A percentile compares a stretch with the other conserved stretches of the same genome.
Conservation (phyloP, 2,329 filamentous ascomycete genomes). For the Drechslerella dactyloides region DNA sequence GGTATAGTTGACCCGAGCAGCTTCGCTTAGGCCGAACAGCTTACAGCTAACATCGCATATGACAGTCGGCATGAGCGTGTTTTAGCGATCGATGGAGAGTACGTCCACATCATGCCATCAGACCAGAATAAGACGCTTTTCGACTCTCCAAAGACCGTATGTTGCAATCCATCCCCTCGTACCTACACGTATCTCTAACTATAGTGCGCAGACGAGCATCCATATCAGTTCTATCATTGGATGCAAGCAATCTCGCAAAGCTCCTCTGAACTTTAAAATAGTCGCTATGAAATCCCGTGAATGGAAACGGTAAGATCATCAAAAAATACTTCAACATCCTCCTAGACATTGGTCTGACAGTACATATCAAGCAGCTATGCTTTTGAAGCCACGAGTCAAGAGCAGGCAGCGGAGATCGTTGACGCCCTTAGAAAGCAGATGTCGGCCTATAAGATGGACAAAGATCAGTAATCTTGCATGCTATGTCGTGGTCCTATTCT, state of each 20-base stretch:
- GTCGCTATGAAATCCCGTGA: constrained; percentile 54
- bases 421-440: constrained; percentile 78
- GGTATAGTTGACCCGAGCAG: constrained; percentile 4
- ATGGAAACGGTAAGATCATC: constrained; percentile 42
- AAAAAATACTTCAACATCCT: no score
- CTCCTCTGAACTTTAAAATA: constrained; percentile 76
- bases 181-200: background rate
- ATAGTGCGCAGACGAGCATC: constrained; percentile 67
- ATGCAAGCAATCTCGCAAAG: constrained; percentile 79
- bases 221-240: constrained; percentile 83
- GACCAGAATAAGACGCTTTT: constrained; percentile 70
- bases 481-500: background rate
- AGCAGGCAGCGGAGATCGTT: constrained; percentile 80
- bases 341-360: background rate
- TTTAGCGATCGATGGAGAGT: constrained; percentile 81
- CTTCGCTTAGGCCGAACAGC: background rate
- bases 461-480: constrained; percentile 27
- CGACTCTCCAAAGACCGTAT: constrained; percentile 69
- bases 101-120: constrained; percentile 81
- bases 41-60: constrained; percentile 58
- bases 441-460: constrained; percentile 64
- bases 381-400: constrained; percentile 75
- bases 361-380: constrained; percentile 75
- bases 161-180: background rate
- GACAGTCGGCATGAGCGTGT: constrained; percentile 67